Conservation (phyloP, 2,329 filamentous ascomycete species). For the Davidsoniella australis region DNA sequence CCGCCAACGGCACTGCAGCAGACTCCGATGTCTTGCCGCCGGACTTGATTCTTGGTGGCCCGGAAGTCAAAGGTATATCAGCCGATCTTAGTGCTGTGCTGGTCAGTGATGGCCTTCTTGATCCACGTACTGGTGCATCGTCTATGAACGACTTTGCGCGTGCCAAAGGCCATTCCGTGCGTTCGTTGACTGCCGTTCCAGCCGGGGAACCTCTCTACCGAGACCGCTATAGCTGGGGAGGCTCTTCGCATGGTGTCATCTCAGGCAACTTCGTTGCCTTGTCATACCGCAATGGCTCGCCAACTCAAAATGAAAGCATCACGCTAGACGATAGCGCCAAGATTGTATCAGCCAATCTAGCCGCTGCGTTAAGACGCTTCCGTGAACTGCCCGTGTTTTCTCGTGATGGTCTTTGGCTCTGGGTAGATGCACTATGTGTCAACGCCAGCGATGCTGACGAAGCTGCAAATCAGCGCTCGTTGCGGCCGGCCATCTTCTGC, state of each 20-base stretch:
- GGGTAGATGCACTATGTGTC: constrained; percentile 15
- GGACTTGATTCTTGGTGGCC: constrained; percentile 9
- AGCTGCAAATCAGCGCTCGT: constrained; percentile 9
- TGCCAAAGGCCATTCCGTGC: constrained; percentile 6
- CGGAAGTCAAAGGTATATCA: constrained; percentile 9
- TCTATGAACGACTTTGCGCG: constrained; percentile 1
- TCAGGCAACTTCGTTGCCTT: constrained; percentile 12
- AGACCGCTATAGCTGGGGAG: constrained; percentile 9
- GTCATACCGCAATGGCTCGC: constrained; percentile 1
- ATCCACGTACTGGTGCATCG: constrained; percentile 1
- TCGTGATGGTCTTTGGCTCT: constrained; percentile 14
- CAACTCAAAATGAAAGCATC: constrained; percentile 3
- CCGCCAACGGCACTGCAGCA: neutral
- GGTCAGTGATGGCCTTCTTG: constrained; percentile 6
- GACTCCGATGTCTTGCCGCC: constrained; percentile 2
- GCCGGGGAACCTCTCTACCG: constrained; percentile 3
- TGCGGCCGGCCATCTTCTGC: constrained; percentile 12
- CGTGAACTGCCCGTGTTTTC: constrained; percentile 8
- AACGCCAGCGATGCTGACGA: constrained; percentile 13
- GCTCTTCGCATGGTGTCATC: constrained; percentile 8
- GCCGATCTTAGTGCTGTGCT: constrained; percentile 8
- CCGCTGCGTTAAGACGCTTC: constrained; percentile 9
- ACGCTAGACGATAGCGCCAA: constrained; percentile 1
- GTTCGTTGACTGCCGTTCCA: constrained; percentile 1
- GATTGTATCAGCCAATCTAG: constrained; percentile 5